A percentile compares a stretch with the other conserved stretches of the same genome.
Conservation (phyloP, 352 stramenopile genomes). For the Globisporangium cylindrosporum region DNA sequence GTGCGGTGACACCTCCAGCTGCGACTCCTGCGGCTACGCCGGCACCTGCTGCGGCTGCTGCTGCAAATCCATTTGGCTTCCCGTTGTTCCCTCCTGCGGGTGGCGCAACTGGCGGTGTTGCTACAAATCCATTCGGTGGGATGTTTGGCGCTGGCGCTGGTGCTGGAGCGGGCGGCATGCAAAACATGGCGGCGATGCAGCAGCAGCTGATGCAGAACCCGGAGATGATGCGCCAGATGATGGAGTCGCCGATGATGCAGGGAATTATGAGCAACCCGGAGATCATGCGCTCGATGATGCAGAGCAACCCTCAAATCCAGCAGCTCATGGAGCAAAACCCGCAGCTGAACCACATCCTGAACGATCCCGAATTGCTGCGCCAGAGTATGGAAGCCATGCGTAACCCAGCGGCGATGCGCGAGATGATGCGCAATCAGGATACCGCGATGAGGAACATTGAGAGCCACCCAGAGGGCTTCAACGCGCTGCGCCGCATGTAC, state of each 20-base stretch:
- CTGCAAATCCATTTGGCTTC: slow-evolving; percentile 53
- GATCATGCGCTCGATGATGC: slow-evolving; percentile 94
- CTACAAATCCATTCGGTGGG: slow-evolving; percentile 58
- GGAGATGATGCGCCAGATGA: slow-evolving; percentile 87
- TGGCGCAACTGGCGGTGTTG: slow-evolving; percentile 12
- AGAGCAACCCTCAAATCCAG: slow-evolving; percentile 95
- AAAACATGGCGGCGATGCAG: slow-evolving; percentile 77
- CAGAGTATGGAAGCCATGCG: slow-evolving; percentile 97
- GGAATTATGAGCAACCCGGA: slow-evolving; percentile 94
- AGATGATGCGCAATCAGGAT: slow-evolving; percentile 98
- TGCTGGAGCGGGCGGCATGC: slow-evolving; percentile 32
- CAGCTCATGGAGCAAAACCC: slow-evolving; percentile 95
- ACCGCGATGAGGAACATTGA: slow-evolving; percentile 96
- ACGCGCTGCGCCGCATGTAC: slow-evolving; percentile 94
- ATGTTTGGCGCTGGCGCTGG: slow-evolving; percentile 30
- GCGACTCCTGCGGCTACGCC: slow-evolving; percentile 22
- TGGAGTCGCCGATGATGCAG: slow-evolving; percentile 92
- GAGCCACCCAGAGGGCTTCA: slow-evolving; percentile 97
- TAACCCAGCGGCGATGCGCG: slow-evolving; percentile 93
- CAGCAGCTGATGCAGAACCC: slow-evolving; percentile 89
- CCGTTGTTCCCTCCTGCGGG: slow-evolving; percentile 38
- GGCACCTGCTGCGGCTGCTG: slow-evolving; percentile 13
- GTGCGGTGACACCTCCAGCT: slow-evolving; percentile 17
- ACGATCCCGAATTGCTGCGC: slow-evolving; percentile 93
- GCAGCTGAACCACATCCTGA: slow-evolving; percentile 94